Conservation (phyloP, 1,284 basidiomycete genomes). For the Pseudozyma sp. region DNA sequence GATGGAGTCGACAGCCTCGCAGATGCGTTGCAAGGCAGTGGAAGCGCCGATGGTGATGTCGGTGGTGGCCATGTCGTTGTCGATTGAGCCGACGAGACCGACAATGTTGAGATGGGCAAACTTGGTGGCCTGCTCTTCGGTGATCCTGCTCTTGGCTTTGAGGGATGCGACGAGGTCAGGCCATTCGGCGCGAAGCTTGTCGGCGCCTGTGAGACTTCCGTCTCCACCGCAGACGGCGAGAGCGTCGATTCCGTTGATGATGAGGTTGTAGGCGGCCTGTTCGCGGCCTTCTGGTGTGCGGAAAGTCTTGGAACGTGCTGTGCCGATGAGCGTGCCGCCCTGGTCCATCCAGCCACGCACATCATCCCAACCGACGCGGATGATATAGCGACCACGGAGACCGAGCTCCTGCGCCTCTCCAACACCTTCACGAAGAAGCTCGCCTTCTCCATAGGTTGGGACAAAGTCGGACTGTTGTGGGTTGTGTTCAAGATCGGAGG, state of each 20-base stretch:
- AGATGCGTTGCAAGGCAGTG: constrained; percentile 94
- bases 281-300: constrained; percentile 86
- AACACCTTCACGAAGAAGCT: constrained; percentile 88
- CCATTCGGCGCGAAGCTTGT: constrained; percentile 94
- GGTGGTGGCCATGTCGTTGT: constrained; percentile 98
- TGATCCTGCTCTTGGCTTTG: constrained; percentile 77
- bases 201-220: constrained; percentile 93
- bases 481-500: constrained; percentile 8
- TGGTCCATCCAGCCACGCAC: constrained; percentile 88
- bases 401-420: constrained; percentile 74
- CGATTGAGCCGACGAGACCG: constrained; percentile 96
- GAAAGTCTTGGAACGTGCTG: constrained; percentile 89
- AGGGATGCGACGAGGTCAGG: constrained; percentile 81
- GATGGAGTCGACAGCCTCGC: constrained; percentile 97
- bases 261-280: constrained; percentile 87
- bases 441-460: constrained; percentile 90
- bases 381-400: constrained; percentile 91
- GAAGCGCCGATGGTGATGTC: constrained; percentile 96
- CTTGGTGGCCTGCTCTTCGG: constrained; percentile 76
- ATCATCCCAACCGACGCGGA: constrained; percentile 97
- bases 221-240: constrained; percentile 97
- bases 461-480: constrained; percentile 70
- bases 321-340: constrained; percentile 95
- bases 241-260: constrained; percentile 95
- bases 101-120: constrained; percentile 92